Percentiles rank a stretch among this genome's conserved stretches.
Evolutionary conservation across 306 rosid species (phyloP).

Genomic region (Ormosia semicastrata): DNA sequence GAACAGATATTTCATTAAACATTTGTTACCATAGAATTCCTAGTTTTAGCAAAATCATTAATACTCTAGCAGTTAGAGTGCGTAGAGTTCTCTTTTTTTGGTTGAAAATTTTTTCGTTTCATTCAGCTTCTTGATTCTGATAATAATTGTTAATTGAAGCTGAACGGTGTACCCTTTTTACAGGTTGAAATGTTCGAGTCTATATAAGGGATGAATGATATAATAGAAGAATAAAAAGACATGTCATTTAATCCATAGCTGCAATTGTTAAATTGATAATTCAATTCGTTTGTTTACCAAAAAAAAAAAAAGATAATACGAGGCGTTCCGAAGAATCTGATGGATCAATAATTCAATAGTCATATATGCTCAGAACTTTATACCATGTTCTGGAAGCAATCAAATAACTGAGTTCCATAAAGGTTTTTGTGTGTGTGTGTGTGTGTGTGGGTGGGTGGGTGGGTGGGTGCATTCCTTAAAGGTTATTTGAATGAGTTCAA

Average conservation of each 20-base stretch:
- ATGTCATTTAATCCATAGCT: not conserved
- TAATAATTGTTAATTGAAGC: not conserved
- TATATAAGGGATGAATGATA: not conserved
- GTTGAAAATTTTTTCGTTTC: not conserved
- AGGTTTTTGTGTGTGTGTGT: too few relatives aligned
- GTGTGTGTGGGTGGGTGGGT: too few relatives aligned
- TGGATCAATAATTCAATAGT: not conserved
- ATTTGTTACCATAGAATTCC: not conserved
- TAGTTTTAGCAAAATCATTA: not conserved
- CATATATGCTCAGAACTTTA: not conserved
- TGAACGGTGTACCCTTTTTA: not conserved
- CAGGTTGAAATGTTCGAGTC: not conserved
- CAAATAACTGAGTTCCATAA: not conserved
- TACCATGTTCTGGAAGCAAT: not conserved
- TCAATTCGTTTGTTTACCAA: not conserved
- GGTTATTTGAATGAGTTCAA: not conserved
- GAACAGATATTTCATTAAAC: too few relatives aligned
- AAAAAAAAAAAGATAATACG: not conserved
- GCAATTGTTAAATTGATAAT: not conserved
- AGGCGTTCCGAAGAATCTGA: not conserved
- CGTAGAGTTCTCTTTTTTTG: not conserved
- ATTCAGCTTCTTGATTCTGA: not conserved
- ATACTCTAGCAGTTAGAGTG: not conserved
- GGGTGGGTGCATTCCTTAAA: not conserved
- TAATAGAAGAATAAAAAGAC: not conserved